A percentile compares a stretch with the other conserved stretches of the same genome.
Conservation (phyloP, 2,329 filamentous ascomycete species). For the Phoma herbarum region DNA sequence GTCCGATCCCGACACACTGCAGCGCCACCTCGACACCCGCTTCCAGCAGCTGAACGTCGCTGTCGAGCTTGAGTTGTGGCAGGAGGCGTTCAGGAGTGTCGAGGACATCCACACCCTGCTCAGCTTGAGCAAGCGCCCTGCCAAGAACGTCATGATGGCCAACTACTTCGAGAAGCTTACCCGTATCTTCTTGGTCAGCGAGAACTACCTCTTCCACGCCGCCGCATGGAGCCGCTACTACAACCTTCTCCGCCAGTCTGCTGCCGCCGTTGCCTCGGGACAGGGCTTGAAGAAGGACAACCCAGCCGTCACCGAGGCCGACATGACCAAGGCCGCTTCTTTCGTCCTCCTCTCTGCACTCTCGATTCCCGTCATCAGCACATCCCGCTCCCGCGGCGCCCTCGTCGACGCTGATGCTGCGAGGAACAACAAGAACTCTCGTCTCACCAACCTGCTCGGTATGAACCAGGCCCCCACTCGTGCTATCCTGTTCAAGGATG, state of each 20-base stretch:
- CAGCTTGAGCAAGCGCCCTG: constrained; percentile 95
- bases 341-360: constrained; percentile 95
- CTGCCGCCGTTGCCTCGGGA: constrained; percentile 80
- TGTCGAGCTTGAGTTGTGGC: constrained; percentile 97
- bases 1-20: constrained; percentile 94
- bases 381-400: constrained; percentile 91
- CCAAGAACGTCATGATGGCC: constrained; percentile 99
- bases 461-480: constrained; percentile 91
- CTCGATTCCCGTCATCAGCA: constrained; percentile 99
- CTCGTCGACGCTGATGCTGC: constrained; percentile 97
- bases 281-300: constrained; percentile 95
- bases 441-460: constrained; percentile 92
- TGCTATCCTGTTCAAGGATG: constrained; percentile 92
- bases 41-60: constrained; percentile 99
- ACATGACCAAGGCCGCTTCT: constrained; percentile 92
- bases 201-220: constrained; percentile 99
- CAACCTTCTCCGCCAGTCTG: constrained; percentile 91
- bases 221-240: constrained; percentile 98
- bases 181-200: constrained; percentile 96
- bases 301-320: constrained; percentile 85
- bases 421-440: constrained; percentile 98
- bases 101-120: constrained; percentile 98
- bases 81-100: constrained; percentile 98
- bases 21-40: constrained; percentile 95
- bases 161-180: constrained; percentile 99